Base-by-base conservation (phyloP, 257 asterid genomes). In the Anisodus acutangulus region DNA sequence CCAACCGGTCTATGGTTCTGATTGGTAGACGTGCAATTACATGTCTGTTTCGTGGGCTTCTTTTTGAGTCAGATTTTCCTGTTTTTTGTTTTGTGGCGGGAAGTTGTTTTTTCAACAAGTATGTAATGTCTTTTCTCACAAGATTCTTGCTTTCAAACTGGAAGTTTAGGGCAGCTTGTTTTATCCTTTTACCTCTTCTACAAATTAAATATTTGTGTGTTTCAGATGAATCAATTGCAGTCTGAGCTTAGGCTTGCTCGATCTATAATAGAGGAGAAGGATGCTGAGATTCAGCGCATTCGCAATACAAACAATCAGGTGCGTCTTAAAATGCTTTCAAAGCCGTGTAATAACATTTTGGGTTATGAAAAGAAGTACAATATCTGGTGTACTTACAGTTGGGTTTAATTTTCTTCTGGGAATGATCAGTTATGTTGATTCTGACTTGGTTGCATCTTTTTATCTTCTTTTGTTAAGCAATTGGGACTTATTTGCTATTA, bases 201-300 rank as follows among this genome's bases (percentile, higher is more conserved):
- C 62, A 31, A 31, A 31, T 31, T 53, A 76, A 12, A 8, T 68
- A 17, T 58, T 85, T 80, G 71, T 81, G 55, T 87, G 83, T 86
- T 86, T 89, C 93, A 97, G 98, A 93, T 97, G 97, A 95, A 95
- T 88, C 98, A 95, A 72, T 84, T 93, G 88, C 99, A 95, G 86
- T 93, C 99, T 85, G 98, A 97, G 89, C 88, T 97, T 60, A 90
- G 92, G 81, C 98, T 95, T 86, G 98, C 99, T 64, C 92, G 98
- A 84, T 95, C 98, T 80, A 85, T 97, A 88, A 91, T 97, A 87
- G 97, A 95, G 31, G 99, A 97, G 92, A 92, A 94, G 88, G 99
- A 97, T 89, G 83, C 92, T 1, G 99, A 97, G 84, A 87, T 93
- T 82, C 99, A 93, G 85, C 91, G 91, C 66, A 85, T 94, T 87